These are phyloP conservation scores for Mycena latifolia DNA, from an alignment of 768 basidiomycete genomes.

Conservation along the genomic window DNA sequence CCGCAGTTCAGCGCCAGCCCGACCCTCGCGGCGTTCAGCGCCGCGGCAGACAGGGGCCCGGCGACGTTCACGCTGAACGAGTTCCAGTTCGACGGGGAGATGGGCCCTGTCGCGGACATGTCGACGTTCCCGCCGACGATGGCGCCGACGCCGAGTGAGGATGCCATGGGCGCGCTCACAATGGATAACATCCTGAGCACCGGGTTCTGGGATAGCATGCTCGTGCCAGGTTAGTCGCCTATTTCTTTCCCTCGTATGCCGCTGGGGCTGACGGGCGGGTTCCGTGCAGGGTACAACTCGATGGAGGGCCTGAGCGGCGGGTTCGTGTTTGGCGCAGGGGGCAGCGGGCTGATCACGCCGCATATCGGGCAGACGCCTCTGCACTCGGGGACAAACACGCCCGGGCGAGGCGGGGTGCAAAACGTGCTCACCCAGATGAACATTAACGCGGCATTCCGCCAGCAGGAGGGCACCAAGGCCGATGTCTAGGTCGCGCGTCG, in stretches of 20 bases:
- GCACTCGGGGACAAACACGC: conserved; percentile 68
- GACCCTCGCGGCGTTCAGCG: conserved; percentile 11
- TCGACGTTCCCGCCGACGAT: conserved; percentile 92
- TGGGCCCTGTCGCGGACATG: conserved; percentile 87
- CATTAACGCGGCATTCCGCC: conserved; percentile 60
- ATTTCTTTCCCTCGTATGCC: conserved; percentile 1
- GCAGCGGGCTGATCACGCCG: conserved; percentile 87
- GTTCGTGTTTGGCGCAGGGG: conserved; percentile 87
- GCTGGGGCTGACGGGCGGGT: conserved; percentile 1
- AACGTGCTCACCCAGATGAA: conserved; percentile 56
- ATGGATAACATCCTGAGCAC: conserved; percentile 88
- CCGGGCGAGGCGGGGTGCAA: conserved; percentile 43
- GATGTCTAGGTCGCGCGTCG: not conserved
- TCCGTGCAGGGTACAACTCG: conserved; percentile 75
- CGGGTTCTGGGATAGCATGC: conserved; percentile 90
- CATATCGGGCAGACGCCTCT: conserved; percentile 70
- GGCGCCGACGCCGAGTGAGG: conserved; percentile 63
- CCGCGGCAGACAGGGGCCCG: conserved; percentile 13
- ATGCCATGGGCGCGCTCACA: conserved; percentile 64
- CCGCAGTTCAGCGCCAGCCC: conserved; percentile 33
- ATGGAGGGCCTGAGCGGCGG: conserved; percentile 89
- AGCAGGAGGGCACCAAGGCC: conserved; percentile 25
- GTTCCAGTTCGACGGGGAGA: conserved; percentile 84
- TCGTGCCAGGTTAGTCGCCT: conserved; percentile 75
- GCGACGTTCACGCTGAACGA: conserved; percentile 55